These are phyloP conservation scores for Botrytis cinerea DNA, from an alignment of 2,329 filamentous ascomycete genomes.

Conservation along the genomic window DNA sequence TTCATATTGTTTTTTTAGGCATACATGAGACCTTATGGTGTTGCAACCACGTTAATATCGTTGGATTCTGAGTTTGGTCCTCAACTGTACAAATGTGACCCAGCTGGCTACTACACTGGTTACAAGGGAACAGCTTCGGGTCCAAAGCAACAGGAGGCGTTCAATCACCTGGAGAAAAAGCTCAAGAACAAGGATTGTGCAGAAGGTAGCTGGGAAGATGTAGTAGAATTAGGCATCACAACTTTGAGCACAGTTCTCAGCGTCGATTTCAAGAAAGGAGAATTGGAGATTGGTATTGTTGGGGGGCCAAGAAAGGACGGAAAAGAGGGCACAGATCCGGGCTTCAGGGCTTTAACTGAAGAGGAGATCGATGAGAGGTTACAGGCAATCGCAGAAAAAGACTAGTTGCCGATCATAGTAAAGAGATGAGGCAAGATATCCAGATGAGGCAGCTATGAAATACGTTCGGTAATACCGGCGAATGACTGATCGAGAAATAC, in stretches of 20 bases:
- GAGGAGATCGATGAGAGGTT: slow-evolving; percentile 98
- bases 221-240: slow-evolving; percentile 94
- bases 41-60: slow-evolving; percentile 92
- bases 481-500: slow-evolving; percentile 22
- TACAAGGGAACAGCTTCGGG: slow-evolving; percentile 98
- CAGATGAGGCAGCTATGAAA: slow-evolving; percentile 32
- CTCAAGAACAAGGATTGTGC: slow-evolving; percentile 98
- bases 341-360: slow-evolving; percentile 88
- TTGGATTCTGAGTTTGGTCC: slow-evolving; percentile 90
- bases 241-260: slow-evolving; percentile 94
- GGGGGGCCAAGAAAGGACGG: slow-evolving; percentile 83
- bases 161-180: slow-evolving; percentile 99
- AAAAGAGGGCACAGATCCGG: slow-evolving; percentile 74
- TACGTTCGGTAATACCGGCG: slow-evolving; percentile 34
- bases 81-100: slow-evolving; percentile 97
- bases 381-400: slow-evolving; percentile 98
- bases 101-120: slow-evolving; percentile 95
- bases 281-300: slow-evolving; percentile 97
- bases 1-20: slow-evolving; percentile 55
- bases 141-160: slow-evolving; percentile 96
- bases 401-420: slow-evolving; percentile 56
- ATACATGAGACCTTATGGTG: slow-evolving; percentile 96
- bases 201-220: slow-evolving; percentile 92
- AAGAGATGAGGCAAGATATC: slow-evolving; percentile 28
- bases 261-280: slow-evolving; percentile 99